Evolutionary conservation across 2,329 filamentous ascomycete species (phyloP), one percentile per base, ranked within the genome.

Genomic region (Fusarium illudens): DNA sequence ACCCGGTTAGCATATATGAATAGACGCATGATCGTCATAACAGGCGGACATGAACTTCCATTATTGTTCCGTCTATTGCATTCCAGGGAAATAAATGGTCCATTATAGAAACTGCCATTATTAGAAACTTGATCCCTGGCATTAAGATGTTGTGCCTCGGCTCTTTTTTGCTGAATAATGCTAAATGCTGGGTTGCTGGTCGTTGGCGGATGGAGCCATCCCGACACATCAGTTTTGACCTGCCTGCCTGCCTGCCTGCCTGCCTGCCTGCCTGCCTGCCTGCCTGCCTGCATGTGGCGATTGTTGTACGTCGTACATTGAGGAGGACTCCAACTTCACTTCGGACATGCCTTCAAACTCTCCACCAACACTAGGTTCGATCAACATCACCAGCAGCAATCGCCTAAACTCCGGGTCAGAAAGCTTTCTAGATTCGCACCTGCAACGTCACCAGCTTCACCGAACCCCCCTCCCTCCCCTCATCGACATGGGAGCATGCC

Each of bases 1-100:
- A 34, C 48, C 48, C 48, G 34, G 34, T 20, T 17, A 8, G 20
- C 37, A 22, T 27, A 52, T 12, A 52, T 37, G 49, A 36, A 52
- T 52, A 37, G 49, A 52, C 15, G 54, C 52, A 61, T 52, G 60
- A 68, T 67, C 65, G 51, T 64, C 65, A 61, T 64, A 64, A 60
- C 67, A 51, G 55, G 60, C 51, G 54, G 49, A 55, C 30, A 60
- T 53, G 36, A 63, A 48, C 19, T 42, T 56, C 39, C 53, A 50
- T 42, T 39, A 39, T 48, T 67, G 30, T 48, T 33, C 62, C 64
- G 39, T 30, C 63, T 33, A 62, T 64, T 32, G 27, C 48, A 49
- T 50, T 64, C 49, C 37, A 56, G 11, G 34, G 62, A 25, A 22
- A 42, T 42, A 25, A 49, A 17, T 30, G 32, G 32, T 36, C 46